Base-by-base conservation (phyloP, 2,329 filamentous ascomycete genomes). In the Verruconis gallopava region DNA sequence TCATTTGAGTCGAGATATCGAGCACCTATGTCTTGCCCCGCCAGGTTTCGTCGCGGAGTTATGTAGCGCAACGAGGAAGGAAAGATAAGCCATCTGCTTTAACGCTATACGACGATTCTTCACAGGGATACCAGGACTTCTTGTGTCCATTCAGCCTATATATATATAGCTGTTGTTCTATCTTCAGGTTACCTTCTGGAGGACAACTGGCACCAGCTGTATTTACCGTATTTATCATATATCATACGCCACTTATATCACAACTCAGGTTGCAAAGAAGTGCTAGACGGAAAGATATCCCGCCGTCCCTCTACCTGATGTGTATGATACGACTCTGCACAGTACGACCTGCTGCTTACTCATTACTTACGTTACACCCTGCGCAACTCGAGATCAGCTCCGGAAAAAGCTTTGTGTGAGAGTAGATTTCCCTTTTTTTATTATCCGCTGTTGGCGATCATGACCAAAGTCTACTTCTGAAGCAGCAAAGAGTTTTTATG, bases 281-380 rank as follows among this genome's bases (percentile, higher is more conserved):
- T 71, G 5, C 66, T 69, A 3, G 62, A 68, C 49, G 73, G 65
- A 0, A 47, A 45, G 1, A 74, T 63, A 80, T 67, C 0, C 57
- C 52, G 19, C 67, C 55, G 0, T 67, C 57, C 36, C 67, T 66
- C 2, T 58, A n/a, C n/a, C 60, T 15, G 68, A 54, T 18, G 61
- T 69, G 3, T 77, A 51, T 0, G 72, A 64, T 2, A 75, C 50
- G 0, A 75, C 75, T 44, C 77, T 77, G 52, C 79, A 75, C 3
- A 79, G 58, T 45, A 80, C 63, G 11, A 70, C 68, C 46, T 71
- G 60, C 52, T 80, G 80, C 41, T 67, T 63, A 13, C 68, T 55
- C 41, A 68, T 47, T 1, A 80, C 59, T n/a, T n/a, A n/a, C n/a
- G n/a, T n/a, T n/a, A n/a, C n/a, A n/a, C n/a, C n/a, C n/a, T n/a